A percentile compares a stretch with the other conserved stretches of the same genome.
Conservation (phyloP, 148 eudicot species). For the Vaccinium corymbosum region DNA sequence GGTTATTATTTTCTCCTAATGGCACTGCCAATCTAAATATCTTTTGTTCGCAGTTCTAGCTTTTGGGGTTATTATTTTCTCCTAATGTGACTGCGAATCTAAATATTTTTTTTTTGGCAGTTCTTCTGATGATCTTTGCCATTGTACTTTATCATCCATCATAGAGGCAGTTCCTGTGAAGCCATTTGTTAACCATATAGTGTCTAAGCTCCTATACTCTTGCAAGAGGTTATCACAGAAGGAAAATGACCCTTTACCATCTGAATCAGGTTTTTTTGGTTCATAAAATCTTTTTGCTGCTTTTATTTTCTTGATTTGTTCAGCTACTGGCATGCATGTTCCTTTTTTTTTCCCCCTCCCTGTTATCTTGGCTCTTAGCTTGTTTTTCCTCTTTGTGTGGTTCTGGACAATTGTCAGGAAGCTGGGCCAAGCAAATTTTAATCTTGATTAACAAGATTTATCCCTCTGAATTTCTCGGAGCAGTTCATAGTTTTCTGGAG, state of each 20-base stretch:
- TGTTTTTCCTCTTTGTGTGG: background rate
- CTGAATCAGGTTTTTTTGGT: constrained; percentile 42
- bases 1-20: constrained; percentile 3
- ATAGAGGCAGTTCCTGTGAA: constrained; percentile 53
- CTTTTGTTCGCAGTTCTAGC: constrained; percentile 18
- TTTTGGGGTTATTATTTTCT: background rate
- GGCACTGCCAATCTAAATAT: constrained; percentile 4
- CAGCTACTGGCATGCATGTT: background rate
- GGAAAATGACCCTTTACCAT: constrained; percentile 29
- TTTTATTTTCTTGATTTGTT: background rate
- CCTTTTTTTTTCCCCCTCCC: background rate
- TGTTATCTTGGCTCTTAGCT: background rate
- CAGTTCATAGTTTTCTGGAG: constrained; percentile 64
- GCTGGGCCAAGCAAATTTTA: constrained; percentile 55
- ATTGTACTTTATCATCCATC: constrained; percentile 39
- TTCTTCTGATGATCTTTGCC: constrained; percentile 49
- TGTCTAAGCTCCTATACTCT: constrained; percentile 53
- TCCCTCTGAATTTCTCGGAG: constrained; percentile 60
- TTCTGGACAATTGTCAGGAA: constrained; percentile 30
- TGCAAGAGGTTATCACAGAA: constrained; percentile 45
- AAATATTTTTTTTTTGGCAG: constrained; percentile 35
- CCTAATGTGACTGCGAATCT: background rate
- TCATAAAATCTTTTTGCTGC: constrained; percentile 7
- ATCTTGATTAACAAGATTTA: constrained; percentile 45
- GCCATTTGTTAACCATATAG: constrained; percentile 34